Base-by-base conservation (phyloP, 2,329 filamentous ascomycete species). In the Cadophora luteo-olivacea region DNA sequence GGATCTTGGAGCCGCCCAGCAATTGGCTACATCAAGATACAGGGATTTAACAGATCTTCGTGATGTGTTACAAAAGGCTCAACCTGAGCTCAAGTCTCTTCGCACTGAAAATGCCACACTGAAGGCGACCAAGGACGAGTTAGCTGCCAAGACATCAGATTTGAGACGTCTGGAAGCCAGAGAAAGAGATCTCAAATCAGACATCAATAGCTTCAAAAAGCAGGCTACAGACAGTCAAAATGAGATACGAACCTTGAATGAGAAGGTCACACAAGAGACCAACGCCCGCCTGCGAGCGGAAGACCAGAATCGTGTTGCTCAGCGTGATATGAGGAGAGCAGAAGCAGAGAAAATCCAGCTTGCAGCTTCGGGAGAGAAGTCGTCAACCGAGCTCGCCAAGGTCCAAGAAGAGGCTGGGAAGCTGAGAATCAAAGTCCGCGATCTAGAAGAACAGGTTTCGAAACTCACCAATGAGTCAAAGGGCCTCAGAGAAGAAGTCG, bases 21-120 rank as follows among this genome's bases (percentile, higher is more conserved):
- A 97, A 79, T 86, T 98, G 14, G 93, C 96, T 0, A 91, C 97
- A 69, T 91, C 88, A 19, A 87, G 96, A 36, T 98, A 94, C 83
- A 97, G 94, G 79, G 94, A 98, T 69, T 82, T 97, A 1, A 90
- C 90, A 0, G 92, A 97, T 33, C 82, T 97, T 57, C 87, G 91
- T 24, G 92, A 95, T 70, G 84, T 94, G 2, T 80, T 97, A 36
- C 90, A 94, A 72, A 97, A 96, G 78, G 87, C 92, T 0, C 94
- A 97, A 76, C 92, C 93, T 0, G 95, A 99, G 79, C 82, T 98
- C 29, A 91, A 91, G 78, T 90, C 83, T 55, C 84, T 98, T 24
- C 89, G 93, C 8, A 88, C 90, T 61, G 94, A 98, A 74, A 90
- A 92, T 36, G 86, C 87, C 0, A 86, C 90, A 51, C 84, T 98